phyloP scores from a whole-genome alignment of 768 basidiomycete genomes.

The Calocybe cyanea region DNA sequence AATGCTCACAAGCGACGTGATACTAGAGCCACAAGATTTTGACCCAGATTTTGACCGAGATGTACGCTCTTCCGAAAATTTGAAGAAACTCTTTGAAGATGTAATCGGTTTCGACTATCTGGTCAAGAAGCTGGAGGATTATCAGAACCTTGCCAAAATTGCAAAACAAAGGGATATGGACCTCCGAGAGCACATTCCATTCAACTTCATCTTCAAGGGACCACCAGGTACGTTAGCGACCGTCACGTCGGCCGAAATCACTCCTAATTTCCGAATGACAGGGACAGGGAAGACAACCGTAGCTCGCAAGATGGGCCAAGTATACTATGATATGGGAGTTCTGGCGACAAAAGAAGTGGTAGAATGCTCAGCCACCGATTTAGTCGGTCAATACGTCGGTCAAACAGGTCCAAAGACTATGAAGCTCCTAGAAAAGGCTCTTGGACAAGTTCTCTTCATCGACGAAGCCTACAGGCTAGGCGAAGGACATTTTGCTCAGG shows the following conservation, averaged over 20 bases:
- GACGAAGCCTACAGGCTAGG: slow-evolving; percentile 68
- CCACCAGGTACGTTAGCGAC: slow-evolving; percentile 49
- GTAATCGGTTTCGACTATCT: slow-evolving; percentile 58
- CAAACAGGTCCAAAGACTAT: slow-evolving; percentile 68
- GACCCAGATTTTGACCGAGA: slow-evolving; percentile 58
- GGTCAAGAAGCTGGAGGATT: slow-evolving; percentile 43
- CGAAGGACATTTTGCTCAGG: slow-evolving; percentile 61
- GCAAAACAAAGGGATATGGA: slow-evolving; percentile 41
- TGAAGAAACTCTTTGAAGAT: slow-evolving; percentile 56
- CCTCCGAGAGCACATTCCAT: slow-evolving; percentile 51
- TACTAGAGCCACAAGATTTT: slow-evolving; percentile 60
- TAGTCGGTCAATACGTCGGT: slow-evolving; percentile 67
- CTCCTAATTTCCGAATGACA: slow-evolving; percentile 20
- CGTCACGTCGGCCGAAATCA: slow-evolving; percentile 32
- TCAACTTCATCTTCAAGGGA: slow-evolving; percentile 70
- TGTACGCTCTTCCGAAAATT: slow-evolving; percentile 43
- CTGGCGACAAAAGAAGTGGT: slow-evolving; percentile 44
- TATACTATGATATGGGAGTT: slow-evolving; percentile 63
- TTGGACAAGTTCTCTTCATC: slow-evolving; percentile 66
- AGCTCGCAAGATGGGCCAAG: slow-evolving; percentile 58
- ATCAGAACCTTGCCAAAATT: slow-evolving; percentile 44
- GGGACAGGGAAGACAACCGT: slow-evolving; percentile 65
- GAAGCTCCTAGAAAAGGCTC: slow-evolving; percentile 57
- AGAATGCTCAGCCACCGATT: slow-evolving; percentile 68
- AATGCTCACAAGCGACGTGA: slow-evolving; percentile 29